phyloP scores from a whole-genome alignment of 345 rosid species.

The sweet orange (Citrus sinensis) region DNA sequence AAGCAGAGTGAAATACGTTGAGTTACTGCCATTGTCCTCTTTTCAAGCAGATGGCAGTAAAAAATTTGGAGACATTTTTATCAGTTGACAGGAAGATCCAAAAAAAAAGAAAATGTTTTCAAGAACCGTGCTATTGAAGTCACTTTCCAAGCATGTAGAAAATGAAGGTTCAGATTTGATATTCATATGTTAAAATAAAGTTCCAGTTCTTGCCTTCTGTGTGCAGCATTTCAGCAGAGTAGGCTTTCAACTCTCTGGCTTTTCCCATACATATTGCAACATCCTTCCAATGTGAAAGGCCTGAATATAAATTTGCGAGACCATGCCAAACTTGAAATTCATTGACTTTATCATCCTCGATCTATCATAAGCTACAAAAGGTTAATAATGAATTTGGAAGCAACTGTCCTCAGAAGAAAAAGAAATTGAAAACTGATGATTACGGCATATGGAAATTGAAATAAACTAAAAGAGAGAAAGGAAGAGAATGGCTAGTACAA shows the following conservation, averaged over 20 bases:
- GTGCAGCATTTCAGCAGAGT: slow-evolving; percentile 62
- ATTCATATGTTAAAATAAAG: slow-evolving; percentile 4
- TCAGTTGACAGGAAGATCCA: background rate
- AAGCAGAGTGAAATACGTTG: background rate
- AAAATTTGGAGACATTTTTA: background rate
- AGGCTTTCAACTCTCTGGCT: slow-evolving; percentile 71
- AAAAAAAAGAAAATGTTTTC: background rate
- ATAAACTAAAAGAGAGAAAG: background rate
- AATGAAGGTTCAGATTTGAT: background rate
- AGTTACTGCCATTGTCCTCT: background rate
- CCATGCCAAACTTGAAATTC: slow-evolving; percentile 98
- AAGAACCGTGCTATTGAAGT: background rate
- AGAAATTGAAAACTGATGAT: background rate
- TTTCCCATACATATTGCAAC: slow-evolving; percentile 76
- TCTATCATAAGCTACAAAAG: slow-evolving; percentile 28
- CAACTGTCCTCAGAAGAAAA: background rate
- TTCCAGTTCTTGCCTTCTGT: slow-evolving; percentile 69
- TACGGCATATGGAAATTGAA: background rate
- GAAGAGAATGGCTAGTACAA: background rate
- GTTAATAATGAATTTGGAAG: slow-evolving; percentile 1
- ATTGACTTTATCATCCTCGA: slow-evolving; percentile 56
- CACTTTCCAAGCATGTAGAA: background rate
- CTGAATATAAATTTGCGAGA: slow-evolving; percentile 74
- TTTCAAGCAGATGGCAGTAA: background rate
- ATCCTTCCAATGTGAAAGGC: slow-evolving; percentile 90